Base-by-base conservation (phyloP, 176 grass and related monocot genomes). In the Cenchrus americanus region DNA sequence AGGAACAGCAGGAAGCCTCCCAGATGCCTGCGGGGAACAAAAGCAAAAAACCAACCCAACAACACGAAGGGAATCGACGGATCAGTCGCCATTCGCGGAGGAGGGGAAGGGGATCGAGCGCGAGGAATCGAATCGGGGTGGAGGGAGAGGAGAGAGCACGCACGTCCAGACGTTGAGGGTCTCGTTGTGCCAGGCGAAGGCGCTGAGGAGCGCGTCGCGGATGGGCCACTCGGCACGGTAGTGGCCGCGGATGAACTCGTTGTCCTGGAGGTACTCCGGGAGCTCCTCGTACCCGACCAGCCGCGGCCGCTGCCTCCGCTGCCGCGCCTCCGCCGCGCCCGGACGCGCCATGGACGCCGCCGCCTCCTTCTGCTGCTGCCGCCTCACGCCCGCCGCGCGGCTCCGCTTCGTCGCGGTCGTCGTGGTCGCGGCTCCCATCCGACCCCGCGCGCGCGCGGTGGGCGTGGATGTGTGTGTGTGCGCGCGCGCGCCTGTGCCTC, bases 131-230 rank as follows among this genome's bases (percentile, higher is more conserved):
- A 23, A 59, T 59, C 71, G 71, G 14, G 10, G 5, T 32, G 34
- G 2, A 37, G 21, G 7, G 72, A 21, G 0, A 22, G 34, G n/a
- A n/a, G n/a, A n/a, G n/a, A n/a, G 1, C 22, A 37, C 41, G 66
- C 82, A 99, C 93, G 96, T 99, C 96, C 93, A 99, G 88, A 99
- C 81, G 57, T 99, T 99, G 83, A 99, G 96, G n/a, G 93, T 99
- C 87, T 99, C 93, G 85, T 94, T 96, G 91, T 99, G 96, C 96
- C 96, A 99, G 64, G 93, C 61, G 93, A 99, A 99, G 87, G 85
- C 87, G 89, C 96, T 96, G 83, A 96, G 96, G 69, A 96, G 49
- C 24, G 93, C 93, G 68, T 96, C 85, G 57, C 87, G 86, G 73
- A 99, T n/a, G 54, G 93, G 93, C 93, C 93, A 99, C 78, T 99